Base-by-base conservation (phyloP, 139 green algal genomes). In the Picocystis salinarum region DNA sequence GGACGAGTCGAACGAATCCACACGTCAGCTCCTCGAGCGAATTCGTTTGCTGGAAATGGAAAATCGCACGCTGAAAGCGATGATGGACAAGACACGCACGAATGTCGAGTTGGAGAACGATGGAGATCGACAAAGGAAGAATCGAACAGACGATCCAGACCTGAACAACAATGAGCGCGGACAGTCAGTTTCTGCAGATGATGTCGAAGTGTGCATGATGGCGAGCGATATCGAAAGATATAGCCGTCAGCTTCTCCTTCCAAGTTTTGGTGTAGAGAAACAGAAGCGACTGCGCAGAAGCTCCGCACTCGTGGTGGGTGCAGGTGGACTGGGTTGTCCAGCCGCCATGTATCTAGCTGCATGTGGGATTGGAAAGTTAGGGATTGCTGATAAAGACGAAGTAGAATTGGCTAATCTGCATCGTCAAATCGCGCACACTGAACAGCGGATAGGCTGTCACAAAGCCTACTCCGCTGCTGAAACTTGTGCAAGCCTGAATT, bases 361-460 rank as follows among this genome's bases (percentile, higher is more conserved):
- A 3, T 65, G 71, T n/a, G 83, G 83, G 5, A 56, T 89, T 18
- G 78, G 67, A 55, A 24, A 57, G 45, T 33, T 94, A 24, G 82
- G 79, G 6, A 67, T 94, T 3, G 72, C 78, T 22, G 83, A 94
- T 57, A 54, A 67, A 23, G 83, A 94, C 40, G 45, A 37, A 0
- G 82, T 94, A 10, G 78, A 91, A 37, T 33, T 79, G 3, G 78
- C 49, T 59, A 94, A 94, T 56, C 67, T 94, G 41, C 83, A 94
- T 56, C 64, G 79, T 18, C 57, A 80, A 59, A 53, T 92, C 22
- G 70, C 77, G 3, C 81, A 92, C 60, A 65, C 33, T 5, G 77
- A 93, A 53, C 44, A 39, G 12, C 33, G 36, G 0, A 61, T 88
- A 27, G 81, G 79, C 3, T 30, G 50, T 34, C 65, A 77, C 62